A percentile compares a stretch with the other conserved stretches of the same genome.
Evolutionary conservation across 2,329 filamentous ascomycete genomes (phyloP).

Genomic region (Claviceps sp.): DNA sequence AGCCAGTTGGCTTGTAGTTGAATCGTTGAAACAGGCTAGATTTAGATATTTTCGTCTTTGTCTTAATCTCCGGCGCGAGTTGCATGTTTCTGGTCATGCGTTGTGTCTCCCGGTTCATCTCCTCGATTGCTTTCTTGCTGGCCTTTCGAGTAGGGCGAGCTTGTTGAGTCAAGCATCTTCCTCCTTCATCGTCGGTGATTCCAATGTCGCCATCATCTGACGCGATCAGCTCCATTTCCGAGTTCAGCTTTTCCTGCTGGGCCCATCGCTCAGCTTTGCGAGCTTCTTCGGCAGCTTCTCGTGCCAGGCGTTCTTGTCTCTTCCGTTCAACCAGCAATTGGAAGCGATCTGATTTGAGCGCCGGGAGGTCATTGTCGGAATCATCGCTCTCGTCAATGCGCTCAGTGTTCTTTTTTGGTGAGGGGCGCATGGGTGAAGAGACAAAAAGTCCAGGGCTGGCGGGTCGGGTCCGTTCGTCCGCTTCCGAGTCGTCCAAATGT

Average conservation of each 20-base stretch:
- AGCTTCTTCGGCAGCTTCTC: constrained; percentile 45
- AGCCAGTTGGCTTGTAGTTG: constrained; percentile 47
- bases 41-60: constrained; percentile 81
- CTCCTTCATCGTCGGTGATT: constrained; percentile 48
- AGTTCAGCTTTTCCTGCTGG: constrained; percentile 21
- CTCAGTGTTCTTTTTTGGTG: constrained; percentile 15
- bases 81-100: constrained; percentile 83
- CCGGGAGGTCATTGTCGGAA: constrained; percentile 34
- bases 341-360: constrained; percentile 45
- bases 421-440: constrained; percentile 30
- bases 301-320: constrained; percentile 54
- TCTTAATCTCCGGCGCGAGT: constrained; percentile 76
- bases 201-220: constrained; percentile 32
- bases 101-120: constrained; percentile 92
- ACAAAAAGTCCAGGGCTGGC: constrained; percentile 40
- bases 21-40: constrained; percentile 73
- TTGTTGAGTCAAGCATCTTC: constrained; percentile 54
- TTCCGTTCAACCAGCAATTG: constrained; percentile 62
- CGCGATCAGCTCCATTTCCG: constrained; percentile 21
- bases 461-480: constrained; percentile 10
- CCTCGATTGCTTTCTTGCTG: constrained; percentile 86
- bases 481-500: constrained; percentile 12
- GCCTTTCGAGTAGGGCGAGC: constrained; percentile 66
- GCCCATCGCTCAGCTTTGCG: constrained; percentile 31
- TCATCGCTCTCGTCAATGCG: constrained; percentile 21